A percentile compares a stretch with the other conserved stretches of the same genome.
phyloP scores from a whole-genome alignment of 768 basidiomycete genomes.

The Xerocomellus intermedius region DNA sequence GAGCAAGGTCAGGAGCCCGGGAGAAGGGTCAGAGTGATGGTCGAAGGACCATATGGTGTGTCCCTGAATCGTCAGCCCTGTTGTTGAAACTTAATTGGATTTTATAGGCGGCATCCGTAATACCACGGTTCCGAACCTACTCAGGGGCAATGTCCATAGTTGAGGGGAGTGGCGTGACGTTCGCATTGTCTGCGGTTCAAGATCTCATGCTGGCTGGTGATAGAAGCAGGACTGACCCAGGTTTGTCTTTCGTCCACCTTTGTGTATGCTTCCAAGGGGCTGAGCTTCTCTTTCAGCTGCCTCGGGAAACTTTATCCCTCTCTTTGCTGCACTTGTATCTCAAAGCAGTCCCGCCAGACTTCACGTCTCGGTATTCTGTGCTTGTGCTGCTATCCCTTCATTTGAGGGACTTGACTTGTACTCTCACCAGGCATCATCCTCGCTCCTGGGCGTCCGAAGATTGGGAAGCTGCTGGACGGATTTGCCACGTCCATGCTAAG shows the following conservation, averaged over 20 bases:
- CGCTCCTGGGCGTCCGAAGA: constrained; percentile 51
- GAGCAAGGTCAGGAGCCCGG: constrained; percentile 20
- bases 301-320: constrained; percentile 46
- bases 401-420: constrained; percentile 17
- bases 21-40: constrained; percentile 36
- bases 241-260: constrained; percentile 30
- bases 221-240: constrained; percentile 49
- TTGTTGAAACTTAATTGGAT: background rate
- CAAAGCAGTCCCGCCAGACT: constrained; percentile 42
- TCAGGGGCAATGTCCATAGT: constrained; percentile 66
- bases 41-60: constrained; percentile 57
- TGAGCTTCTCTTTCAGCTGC: constrained; percentile 34
- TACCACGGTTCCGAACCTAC: constrained; percentile 58
- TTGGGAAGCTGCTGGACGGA: constrained; percentile 44
- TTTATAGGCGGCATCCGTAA: constrained; percentile 53
- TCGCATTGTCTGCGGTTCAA: constrained; percentile 58
- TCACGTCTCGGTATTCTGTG: constrained; percentile 55
- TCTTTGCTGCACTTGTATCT: constrained; percentile 44
- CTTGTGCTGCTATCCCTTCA: constrained; percentile 36
- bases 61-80: background rate
- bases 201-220: constrained; percentile 55
- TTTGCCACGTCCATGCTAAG: constrained; percentile 41
- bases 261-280: background rate
- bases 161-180: constrained; percentile 78
- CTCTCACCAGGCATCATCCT: constrained; percentile 42